Conservation (phyloP, 768 basidiomycete species). For the Kwoniella mangroviensis region DNA sequence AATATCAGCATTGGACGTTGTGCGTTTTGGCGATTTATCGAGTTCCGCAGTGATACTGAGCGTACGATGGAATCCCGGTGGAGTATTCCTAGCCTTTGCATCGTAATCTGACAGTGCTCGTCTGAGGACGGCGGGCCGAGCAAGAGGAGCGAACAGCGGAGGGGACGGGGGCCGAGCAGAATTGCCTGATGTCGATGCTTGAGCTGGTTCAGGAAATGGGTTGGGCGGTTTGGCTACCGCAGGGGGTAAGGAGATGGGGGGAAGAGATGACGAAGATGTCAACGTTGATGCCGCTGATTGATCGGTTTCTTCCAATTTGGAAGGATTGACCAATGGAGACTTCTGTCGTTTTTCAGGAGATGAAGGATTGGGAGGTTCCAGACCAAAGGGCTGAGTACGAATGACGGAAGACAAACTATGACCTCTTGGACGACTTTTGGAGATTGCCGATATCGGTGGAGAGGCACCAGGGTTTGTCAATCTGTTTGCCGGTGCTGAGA, state of each 20-base stretch:
- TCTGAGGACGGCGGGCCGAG: slow-evolving; percentile 36
- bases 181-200: slow-evolving; percentile 1
- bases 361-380: not conserved
- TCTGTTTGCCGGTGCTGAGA: slow-evolving; percentile 18
- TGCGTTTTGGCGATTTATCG: slow-evolving; percentile 34
- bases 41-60: slow-evolving; percentile 29
- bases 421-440: slow-evolving; percentile 31
- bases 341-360: not conserved
- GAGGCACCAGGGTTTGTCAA: slow-evolving; percentile 21
- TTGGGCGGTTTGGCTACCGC: slow-evolving; percentile 12
- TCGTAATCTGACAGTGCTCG: slow-evolving; percentile 49
- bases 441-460: slow-evolving; percentile 19
- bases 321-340: not conserved
- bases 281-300: slow-evolving; percentile 1
- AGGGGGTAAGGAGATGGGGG: slow-evolving; percentile 33
- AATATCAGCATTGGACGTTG: slow-evolving; percentile 25
- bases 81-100: slow-evolving; percentile 14
- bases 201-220: not conserved
- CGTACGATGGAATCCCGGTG: slow-evolving; percentile 30
- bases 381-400: not conserved
- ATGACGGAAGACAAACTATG: slow-evolving; percentile 22
- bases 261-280: slow-evolving; percentile 20
- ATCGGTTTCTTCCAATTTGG: not conserved
- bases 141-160: slow-evolving; percentile 36
- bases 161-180: slow-evolving; percentile 20